Evolutionary conservation across 2,329 filamentous ascomycete genomes (phyloP), one percentile per base, ranked within the genome.

Genomic region (Sodiomyces alkalinus): DNA sequence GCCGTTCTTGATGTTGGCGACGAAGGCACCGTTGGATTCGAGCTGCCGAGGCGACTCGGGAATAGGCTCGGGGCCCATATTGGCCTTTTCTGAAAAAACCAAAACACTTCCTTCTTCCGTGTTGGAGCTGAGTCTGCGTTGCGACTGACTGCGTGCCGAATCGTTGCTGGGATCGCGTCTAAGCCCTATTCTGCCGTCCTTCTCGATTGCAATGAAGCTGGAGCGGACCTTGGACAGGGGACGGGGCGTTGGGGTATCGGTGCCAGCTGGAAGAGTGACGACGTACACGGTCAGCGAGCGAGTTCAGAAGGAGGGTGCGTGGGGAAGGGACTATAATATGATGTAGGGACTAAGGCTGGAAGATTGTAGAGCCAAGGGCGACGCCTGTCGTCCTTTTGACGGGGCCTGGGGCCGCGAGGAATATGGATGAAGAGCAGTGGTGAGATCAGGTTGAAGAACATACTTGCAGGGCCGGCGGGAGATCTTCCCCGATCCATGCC

Each of bases 211-310:
- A 29, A 86, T 67, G 47, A 86, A 86, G 47, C 61, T 80, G 20
- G 78, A 79, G 39, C 78, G 68, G 23, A 85, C 73, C 52, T 78
- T 81, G 36, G 78, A 81, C 22, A 83, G 64, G 15, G 74, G 78
- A 42, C 76, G 62, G 18, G 71, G 33, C 23, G 29, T 30, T 27
- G 37, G 38, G 11, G 36, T 38, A 22, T 36, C 33, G 29, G 34
- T 35, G 33, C 39, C 29, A 17, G 36, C 35, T 34, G 22, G 19
- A 17, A 23, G 17, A 17, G n/a, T n/a, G n/a, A n/a, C n/a, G n/a
- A n/a, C n/a, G n/a, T n/a, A n/a, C n/a, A n/a, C n/a, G 11, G 21
- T n/a, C 11, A 12, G 21, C n/a, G 11, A 17, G 23, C 12, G 7
- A 7, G 23, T 12, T 9, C 9, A 25, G 23, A 16, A 17, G 23